Base-by-base conservation (phyloP, 306 rosid species). In the Adenanthera pavonina region DNA sequence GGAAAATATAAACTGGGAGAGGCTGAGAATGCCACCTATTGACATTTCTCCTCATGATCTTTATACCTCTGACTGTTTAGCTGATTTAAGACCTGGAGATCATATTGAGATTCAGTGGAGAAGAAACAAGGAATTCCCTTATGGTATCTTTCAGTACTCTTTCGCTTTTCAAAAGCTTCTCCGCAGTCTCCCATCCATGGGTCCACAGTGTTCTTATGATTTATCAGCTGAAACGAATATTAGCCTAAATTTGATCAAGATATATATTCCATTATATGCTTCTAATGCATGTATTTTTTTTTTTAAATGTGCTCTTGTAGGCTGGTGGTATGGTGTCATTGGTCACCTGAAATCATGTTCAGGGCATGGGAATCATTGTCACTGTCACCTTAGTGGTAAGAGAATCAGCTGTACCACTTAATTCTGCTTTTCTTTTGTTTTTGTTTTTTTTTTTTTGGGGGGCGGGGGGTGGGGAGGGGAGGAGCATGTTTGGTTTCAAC, bases 61-160 rank as follows among this genome's bases (percentile, higher is more conserved):
- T 83, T 94, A 93, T 71, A 86, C 77, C 17, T 87, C 97, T 52
- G 92, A 91, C 65, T 92, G 97, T 77, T 86, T 95, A 68, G 82
- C 79, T 34, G 92, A 93, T 75, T 89, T 95, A 35, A 89, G 60
- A 77, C 96, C 98, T 0, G 93, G 94, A 46, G 98, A 95, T 85
- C 92, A 95, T 86, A 84, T 95, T 56, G 99, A 95, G 84, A 93
- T 95, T 65, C 99, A 95, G 74, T 95, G 99, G 99, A 92, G 99
- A 84, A 93, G 89, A 87, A 93, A 84, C 86, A 89, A 78, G 68
- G 98, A 89, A 67, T 95, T 92, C 74, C 97, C 96, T 52, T 90
- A 91, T 74, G 99, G 99, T 95, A 78, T 69, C 87, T 83, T 85
- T 71, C 74, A 72, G 35, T 43, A 17, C 34, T 25, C n/a, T 76